Evolutionary conservation across 1,284 basidiomycete genomes (phyloP), one percentile per base, ranked within the genome.

Genomic region (Marasmius fiardii): DNA sequence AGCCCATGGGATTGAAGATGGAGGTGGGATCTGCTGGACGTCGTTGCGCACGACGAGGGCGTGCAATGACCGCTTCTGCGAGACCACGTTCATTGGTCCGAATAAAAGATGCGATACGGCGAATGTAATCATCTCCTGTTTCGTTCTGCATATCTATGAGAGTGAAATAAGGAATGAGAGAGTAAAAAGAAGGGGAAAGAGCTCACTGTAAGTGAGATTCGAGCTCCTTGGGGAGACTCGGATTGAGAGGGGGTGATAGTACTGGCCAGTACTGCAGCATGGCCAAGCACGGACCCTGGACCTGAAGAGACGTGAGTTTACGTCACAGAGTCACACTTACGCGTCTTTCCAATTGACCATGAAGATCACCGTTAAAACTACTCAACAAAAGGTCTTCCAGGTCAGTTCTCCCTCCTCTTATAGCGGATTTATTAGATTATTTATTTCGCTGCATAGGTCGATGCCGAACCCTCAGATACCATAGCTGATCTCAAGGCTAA

Each of bases 281-380:
- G n/a, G n/a, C n/a, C n/a, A 20, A 50, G 47, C 24, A 34, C 34
- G 5, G n/a, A n/a, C 34, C 20, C 14, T 7, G n/a, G n/a, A 26
- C n/a, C n/a, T n/a, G n/a, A n/a, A n/a, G n/a, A n/a, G n/a, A n/a
- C n/a, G n/a, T n/a, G n/a, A n/a, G 20, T 18, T 24, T 14, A 14
- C 41, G 34, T 51, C 44, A 54, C 48, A 34, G n/a, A n/a, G 26
- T 26, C 47, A 49, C 37, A 45, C 14, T 43, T 56, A 52, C 58
- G 51, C 58, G 53, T 57, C 48, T 43, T 33, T 56, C 50, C 34
- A 60, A 59, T 60, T 61, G 58, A 62, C 68, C 68, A 93, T 95
- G 90, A 92, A 93, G 81, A 80, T 97, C 71, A 96, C 93, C 21
- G 79, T 98, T 68, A 98, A 97, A 77, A 97, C 93, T 3, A 82